Conservation (phyloP, 257 asterid genomes). For the Verbena officinalis region DNA sequence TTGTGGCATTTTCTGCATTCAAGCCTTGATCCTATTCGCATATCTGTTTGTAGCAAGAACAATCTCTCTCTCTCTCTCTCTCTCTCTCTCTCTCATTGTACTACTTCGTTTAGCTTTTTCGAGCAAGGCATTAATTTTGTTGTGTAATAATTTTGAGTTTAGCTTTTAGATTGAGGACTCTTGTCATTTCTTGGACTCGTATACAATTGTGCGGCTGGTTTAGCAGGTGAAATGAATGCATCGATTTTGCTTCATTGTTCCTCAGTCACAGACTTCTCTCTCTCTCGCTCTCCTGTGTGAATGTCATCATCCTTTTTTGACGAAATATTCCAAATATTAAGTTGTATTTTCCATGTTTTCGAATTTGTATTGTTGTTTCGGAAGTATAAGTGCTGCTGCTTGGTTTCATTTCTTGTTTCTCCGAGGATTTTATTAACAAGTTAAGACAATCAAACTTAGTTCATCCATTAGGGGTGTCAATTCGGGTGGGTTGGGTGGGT, state of each 20-base stretch:
- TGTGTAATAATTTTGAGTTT: constrained; percentile 37
- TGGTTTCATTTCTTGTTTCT: too few species aligned
- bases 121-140: constrained; percentile 20
- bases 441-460: too few species aligned
- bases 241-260: constrained; percentile 32
- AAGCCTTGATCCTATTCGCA: constrained; percentile 38
- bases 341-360: too few species aligned
- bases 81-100: constrained; percentile 11
- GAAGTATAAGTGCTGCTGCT: too few species aligned
- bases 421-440: too few species aligned
- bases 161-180: constrained; percentile 32
- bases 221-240: constrained; percentile 22
- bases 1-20: constrained; percentile 68
- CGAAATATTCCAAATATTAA: too few species aligned
- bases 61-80: background rate
- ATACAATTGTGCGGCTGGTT: constrained; percentile 27
- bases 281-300: too few species aligned
- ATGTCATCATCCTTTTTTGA: too few species aligned
- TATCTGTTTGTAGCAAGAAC: constrained; percentile 17
- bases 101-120: constrained; percentile 21
- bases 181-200: constrained; percentile 20
- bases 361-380: too few species aligned
- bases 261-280: background rate
- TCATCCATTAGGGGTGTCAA: too few species aligned
- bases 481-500: too few species aligned